These are phyloP conservation scores for Diaporthe sp. DNA, from an alignment of 2,329 filamentous ascomycete species.

Conservation along the genomic window DNA sequence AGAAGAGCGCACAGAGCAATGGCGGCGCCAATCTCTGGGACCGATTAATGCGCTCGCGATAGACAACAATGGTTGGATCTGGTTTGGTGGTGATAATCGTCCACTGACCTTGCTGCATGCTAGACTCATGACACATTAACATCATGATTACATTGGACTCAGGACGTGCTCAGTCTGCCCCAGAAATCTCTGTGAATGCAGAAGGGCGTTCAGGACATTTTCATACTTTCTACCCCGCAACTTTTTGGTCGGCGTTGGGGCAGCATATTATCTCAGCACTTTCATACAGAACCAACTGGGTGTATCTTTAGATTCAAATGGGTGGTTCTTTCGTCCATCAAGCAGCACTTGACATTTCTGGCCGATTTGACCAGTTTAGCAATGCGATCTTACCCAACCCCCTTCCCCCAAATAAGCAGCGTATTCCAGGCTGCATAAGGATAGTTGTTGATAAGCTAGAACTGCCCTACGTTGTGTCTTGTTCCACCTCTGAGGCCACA, in stretches of 20 bases:
- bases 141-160: background rate
- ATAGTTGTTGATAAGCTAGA: background rate
- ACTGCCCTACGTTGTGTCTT: background rate
- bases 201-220: background rate
- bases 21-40: conserved; percentile 56
- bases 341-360: background rate
- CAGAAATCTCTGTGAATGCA: background rate
- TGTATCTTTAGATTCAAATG: background rate
- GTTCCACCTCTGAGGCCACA: background rate
- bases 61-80: background rate
- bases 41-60: conserved; percentile 42
- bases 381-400: background rate
- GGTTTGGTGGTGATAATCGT: background rate
- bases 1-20: conserved; percentile 45
- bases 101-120: background rate
- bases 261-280: background rate
- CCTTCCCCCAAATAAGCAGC: background rate
- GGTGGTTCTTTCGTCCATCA: background rate
- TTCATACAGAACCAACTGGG: background rate
- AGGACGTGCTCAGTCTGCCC: no score
- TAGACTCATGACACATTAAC: background rate
- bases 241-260: background rate
- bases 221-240: background rate
- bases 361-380: background rate
- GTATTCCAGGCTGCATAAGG: conserved; percentile 33